A percentile compares a stretch with the other conserved stretches of the same genome.
Evolutionary conservation across 2,329 filamentous ascomycete genomes (phyloP).

Genomic region (Aspergillus sp.): DNA sequence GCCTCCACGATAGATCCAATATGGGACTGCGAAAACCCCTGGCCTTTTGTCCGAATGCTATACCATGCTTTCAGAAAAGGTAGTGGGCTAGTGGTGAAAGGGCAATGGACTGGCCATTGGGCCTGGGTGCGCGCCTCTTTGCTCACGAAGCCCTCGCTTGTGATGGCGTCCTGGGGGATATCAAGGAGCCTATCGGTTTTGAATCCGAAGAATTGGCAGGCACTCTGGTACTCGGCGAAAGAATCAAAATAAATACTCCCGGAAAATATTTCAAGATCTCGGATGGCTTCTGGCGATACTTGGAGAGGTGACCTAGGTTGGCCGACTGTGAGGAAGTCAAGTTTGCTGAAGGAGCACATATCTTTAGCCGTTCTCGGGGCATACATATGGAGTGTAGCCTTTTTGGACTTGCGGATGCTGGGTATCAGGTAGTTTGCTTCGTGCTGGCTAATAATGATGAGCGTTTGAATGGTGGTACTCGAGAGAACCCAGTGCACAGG

Average conservation of each 20-base stretch:
- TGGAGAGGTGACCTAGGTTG: background rate
- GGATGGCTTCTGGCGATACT: conserved; percentile 6
- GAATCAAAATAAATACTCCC: conserved; percentile 64
- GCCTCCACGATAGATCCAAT: conserved; percentile 42
- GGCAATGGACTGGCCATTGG: conserved; percentile 24
- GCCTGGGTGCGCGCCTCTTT: conserved; percentile 23
- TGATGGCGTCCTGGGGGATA: conserved; percentile 14
- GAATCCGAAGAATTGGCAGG: conserved; percentile 19
- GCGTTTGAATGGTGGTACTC: conserved; percentile 13
- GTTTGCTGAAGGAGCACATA: conserved; percentile 42
- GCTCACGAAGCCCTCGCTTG: conserved; percentile 28
- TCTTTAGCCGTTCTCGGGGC: conserved; percentile 43
- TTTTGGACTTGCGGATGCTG: conserved; percentile 33
- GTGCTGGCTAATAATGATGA: conserved; percentile 59
- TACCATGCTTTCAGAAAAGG: conserved; percentile 39
- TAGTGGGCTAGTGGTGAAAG: conserved; percentile 40
- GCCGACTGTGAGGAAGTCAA: conserved; percentile 45
- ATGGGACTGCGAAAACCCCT: conserved; percentile 45
- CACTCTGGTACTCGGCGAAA: conserved; percentile 52
- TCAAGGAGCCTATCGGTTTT: conserved; percentile 41
- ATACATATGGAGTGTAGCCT: conserved; percentile 52
- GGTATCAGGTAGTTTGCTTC: conserved; percentile 58
- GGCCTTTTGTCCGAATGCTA: conserved; percentile 40
- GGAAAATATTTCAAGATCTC: conserved; percentile 63
- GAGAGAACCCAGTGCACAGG: conserved; percentile 58